A percentile compares a stretch with the other conserved stretches of the same genome.
Conservation (phyloP, 768 basidiomycete genomes). For the Suillus plorans region DNA sequence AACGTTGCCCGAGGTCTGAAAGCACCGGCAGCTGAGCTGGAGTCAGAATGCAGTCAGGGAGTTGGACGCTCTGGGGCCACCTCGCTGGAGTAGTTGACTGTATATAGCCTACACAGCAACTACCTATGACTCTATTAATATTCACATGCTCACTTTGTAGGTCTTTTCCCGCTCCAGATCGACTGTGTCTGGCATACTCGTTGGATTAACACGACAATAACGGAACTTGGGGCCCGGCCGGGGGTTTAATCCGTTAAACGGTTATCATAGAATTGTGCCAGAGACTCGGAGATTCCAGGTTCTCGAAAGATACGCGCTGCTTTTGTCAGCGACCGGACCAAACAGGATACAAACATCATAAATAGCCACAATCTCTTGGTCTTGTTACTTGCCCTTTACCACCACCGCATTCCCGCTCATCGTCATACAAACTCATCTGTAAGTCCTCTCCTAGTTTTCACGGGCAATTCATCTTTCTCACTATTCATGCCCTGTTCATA, state of each 20-base stretch:
- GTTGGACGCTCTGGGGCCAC: no score
- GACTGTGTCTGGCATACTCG: no score
- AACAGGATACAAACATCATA: constrained; percentile 37
- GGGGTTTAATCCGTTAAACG: neutral
- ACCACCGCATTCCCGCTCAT: constrained; percentile 15
- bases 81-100: neutral
- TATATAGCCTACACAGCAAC: neutral
- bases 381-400: constrained; percentile 27
- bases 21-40: neutral
- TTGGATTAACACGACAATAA: neutral
- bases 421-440: constrained; percentile 14
- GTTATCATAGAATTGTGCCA: neutral
- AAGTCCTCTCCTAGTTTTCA: constrained; percentile 1
- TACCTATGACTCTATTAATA: neutral
- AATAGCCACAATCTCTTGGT: constrained; percentile 30
- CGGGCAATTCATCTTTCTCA: no score
- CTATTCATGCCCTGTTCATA: neutral
- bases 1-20: neutral
- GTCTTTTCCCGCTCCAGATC: neutral
- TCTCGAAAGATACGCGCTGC: neutral
- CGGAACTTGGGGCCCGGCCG: neutral
- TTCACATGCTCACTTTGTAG: neutral
- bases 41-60: no score
- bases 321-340: constrained; percentile 42
- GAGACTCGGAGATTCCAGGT: no score